phyloP scores from a whole-genome alignment of 768 basidiomycete genomes.

The Lactarius indigo region DNA sequence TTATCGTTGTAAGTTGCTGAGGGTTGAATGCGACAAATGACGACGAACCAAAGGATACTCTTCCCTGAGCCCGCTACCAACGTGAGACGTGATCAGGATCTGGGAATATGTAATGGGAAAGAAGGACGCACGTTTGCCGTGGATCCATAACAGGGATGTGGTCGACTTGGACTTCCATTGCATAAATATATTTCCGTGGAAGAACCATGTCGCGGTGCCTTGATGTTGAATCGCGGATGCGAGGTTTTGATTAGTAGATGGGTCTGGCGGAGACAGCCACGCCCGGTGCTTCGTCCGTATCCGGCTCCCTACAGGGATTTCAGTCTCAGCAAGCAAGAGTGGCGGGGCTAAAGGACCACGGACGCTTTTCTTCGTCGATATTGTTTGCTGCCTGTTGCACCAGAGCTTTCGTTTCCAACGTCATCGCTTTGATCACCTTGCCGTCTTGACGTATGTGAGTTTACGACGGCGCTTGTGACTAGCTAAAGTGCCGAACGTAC shows the following conservation, averaged over 20 bases:
- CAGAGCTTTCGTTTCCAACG: background rate
- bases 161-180: background rate
- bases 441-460: background rate
- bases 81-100: background rate
- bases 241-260: background rate
- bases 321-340: background rate
- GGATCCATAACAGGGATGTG: background rate
- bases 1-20: background rate
- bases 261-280: background rate
- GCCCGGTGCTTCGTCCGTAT: background rate
- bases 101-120: background rate
- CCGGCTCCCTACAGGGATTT: background rate
- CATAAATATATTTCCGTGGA: background rate
- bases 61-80: background rate
- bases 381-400: background rate
- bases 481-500: background rate
- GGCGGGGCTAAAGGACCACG: background rate
- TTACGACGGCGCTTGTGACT: background rate
- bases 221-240: background rate
- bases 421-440: background rate
- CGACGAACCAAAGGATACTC: background rate
- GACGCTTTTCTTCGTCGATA: background rate
- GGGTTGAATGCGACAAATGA: background rate
- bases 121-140: background rate
- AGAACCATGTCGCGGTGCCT: background rate